These are phyloP conservation scores for Crithidia brevicula DNA, from an alignment of 208 protist species.

Conservation along the genomic window DNA sequence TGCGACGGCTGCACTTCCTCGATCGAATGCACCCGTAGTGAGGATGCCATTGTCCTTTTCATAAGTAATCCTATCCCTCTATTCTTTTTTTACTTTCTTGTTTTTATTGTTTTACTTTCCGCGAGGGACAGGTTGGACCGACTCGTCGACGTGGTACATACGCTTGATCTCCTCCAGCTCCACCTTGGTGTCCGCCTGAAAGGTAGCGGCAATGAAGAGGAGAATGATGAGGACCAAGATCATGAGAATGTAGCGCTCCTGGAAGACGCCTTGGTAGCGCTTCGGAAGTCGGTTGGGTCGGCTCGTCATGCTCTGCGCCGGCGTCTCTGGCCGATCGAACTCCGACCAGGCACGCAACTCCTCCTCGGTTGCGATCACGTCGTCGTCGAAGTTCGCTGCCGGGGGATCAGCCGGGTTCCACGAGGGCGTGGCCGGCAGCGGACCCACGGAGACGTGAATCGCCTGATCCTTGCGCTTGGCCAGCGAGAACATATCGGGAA, in stretches of 20 bases:
- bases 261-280: constrained; percentile 29
- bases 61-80: background rate
- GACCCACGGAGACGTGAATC: background rate
- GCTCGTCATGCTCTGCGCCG: background rate
- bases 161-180: constrained; percentile 38
- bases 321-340: constrained; percentile 25
- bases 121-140: background rate
- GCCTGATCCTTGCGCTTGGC: constrained; percentile 32
- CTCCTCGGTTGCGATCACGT: constrained; percentile 25
- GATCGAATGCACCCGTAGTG: no score
- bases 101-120: background rate
- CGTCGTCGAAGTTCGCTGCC: constrained; percentile 19
- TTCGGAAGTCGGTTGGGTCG: constrained; percentile 4
- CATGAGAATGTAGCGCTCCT: constrained; percentile 28
- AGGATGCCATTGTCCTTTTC: no score
- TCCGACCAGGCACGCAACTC: constrained; percentile 33
- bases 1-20: no score
- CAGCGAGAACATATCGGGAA: constrained; percentile 15
- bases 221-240: constrained; percentile 17
- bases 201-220: constrained; percentile 27
- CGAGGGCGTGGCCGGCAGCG: background rate
- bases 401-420: constrained; percentile 7
- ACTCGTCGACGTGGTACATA: constrained; percentile 26
- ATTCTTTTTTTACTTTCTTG: background rate
- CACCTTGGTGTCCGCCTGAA: constrained; percentile 23